Evolutionary conservation across 2,329 filamentous ascomycete genomes (phyloP), one percentile per base, ranked within the genome.

Genomic region (Colletotrichum euphorbiae): DNA sequence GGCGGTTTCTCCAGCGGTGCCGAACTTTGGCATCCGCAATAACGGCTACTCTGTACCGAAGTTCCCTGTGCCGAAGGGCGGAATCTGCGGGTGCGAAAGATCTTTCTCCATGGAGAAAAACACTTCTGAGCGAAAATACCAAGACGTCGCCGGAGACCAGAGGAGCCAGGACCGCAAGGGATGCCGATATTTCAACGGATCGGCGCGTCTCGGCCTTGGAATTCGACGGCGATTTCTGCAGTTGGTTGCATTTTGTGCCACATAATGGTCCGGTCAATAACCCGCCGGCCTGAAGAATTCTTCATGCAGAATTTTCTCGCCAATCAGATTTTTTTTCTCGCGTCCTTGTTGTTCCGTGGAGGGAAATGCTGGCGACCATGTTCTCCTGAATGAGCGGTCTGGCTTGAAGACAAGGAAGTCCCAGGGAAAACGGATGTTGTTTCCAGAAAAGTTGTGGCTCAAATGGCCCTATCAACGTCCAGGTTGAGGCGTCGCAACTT

Each of bases 161-260:
- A 42, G 46, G 31, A 59, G 36, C 33, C 17, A 61, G 19, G 19
- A 31, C n/a, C 24, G 21, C 15, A 9, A 51, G 38, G 36, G 52
- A 55, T 50, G 31, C 13, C 21, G n/a, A 68, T 19, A 36, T 40
- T 38, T 24, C 59, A 17, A 36, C 50, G 51, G 48, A 46, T 54
- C 40, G 6, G 1, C 45, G 38, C 54, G 33, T 38, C 12, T 51
- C 52, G 60, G 12, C 19, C 17, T 43, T 62, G 12, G 33, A 51
- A 57, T 45, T 6, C 33, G 60, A 59, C 17, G 36, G 21, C 36
- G 46, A 65, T 33, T 51, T 58, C 24, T 54, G 65, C 48, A 46
- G 42, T 48, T 55, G 31, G 55, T 48, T 59, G 46, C 65, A 55
- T 52, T 40, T 12, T 8, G 56, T 60, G 61, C 61, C 66, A 69